Percentiles rank a stretch among this genome's conserved stretches.
These are phyloP conservation scores for Pelargonium citronellum DNA, from an alignment of 441 rosid species.

Conservation along the genomic window DNA sequence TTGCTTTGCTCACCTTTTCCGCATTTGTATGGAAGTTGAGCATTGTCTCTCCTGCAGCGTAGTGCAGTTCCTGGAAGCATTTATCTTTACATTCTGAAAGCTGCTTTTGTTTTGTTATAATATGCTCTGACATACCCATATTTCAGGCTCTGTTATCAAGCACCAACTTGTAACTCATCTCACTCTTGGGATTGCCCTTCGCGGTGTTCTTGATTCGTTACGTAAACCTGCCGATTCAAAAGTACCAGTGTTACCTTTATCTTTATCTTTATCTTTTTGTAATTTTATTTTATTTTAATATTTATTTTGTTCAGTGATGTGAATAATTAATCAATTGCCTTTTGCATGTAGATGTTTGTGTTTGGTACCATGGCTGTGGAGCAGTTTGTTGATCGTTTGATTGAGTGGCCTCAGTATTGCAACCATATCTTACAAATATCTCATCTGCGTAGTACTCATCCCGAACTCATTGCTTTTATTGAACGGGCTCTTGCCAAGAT, in stretches of 20 bases:
- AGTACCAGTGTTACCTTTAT: conserved; percentile 26
- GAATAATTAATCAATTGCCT: conserved; percentile 17
- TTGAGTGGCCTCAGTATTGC: conserved; percentile 99
- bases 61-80: conserved; percentile 3
- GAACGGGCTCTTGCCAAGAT: conserved; percentile 82
- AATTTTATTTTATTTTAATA: not conserved
- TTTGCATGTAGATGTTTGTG: conserved; percentile 76
- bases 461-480: conserved; percentile 84
- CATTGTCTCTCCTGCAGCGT: conserved; percentile 2
- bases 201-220: conserved; percentile 89
- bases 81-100: not conserved
- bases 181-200: conserved; percentile 89
- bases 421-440: conserved; percentile 98
- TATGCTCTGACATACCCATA: conserved; percentile 1
- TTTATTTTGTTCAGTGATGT: not conserved
- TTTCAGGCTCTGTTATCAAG: conserved; percentile 46
- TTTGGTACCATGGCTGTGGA: conserved; percentile 97
- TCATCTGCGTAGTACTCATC: conserved; percentile 77
- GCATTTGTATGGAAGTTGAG: not conserved
- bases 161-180: conserved; percentile 94
- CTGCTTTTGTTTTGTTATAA: not conserved
- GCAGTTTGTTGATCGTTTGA: conserved; percentile 91
- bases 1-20: not conserved
- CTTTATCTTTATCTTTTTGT: not conserved
- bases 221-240: conserved; percentile 98